A percentile compares a stretch with the other conserved stretches of the same genome.
Conservation (phyloP, 768 basidiomycete genomes). For the Cystoderma amianthinum region DNA sequence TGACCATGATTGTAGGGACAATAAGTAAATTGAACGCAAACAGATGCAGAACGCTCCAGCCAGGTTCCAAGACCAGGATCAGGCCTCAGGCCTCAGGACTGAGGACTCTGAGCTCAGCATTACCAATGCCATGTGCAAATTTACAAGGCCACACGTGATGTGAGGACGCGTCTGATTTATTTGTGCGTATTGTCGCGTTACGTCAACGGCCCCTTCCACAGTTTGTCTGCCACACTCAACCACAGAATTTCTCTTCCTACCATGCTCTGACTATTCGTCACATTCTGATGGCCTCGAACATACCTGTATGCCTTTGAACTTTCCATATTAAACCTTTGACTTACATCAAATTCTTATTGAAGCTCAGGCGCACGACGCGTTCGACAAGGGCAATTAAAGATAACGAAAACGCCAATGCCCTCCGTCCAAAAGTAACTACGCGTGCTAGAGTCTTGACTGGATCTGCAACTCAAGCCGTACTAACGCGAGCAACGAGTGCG, state of each 20-base stretch:
- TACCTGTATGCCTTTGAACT: neutral
- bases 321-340: no score
- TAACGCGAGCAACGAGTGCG: constrained; percentile 22
- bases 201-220: neutral
- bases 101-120: no score
- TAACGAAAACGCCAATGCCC: constrained; percentile 66
- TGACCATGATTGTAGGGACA: no score
- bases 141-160: neutral
- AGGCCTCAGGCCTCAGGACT: neutral
- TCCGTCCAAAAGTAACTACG: constrained; percentile 42
- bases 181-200: neutral
- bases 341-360: neutral
- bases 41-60: no score
- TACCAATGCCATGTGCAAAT: neutral
- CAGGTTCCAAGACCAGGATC: no score
- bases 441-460: constrained; percentile 46
- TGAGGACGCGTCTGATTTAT: neutral
- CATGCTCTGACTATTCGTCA: neutral
- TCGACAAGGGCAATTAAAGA: constrained; percentile 50
- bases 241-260: neutral
- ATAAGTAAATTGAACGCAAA: no score
- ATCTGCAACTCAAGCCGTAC: constrained; percentile 24
- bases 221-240: neutral
- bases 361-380: constrained; percentile 65
- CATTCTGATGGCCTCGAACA: neutral